Conservation (phyloP, 75 land plant species). For the Larix kaempferi region DNA sequence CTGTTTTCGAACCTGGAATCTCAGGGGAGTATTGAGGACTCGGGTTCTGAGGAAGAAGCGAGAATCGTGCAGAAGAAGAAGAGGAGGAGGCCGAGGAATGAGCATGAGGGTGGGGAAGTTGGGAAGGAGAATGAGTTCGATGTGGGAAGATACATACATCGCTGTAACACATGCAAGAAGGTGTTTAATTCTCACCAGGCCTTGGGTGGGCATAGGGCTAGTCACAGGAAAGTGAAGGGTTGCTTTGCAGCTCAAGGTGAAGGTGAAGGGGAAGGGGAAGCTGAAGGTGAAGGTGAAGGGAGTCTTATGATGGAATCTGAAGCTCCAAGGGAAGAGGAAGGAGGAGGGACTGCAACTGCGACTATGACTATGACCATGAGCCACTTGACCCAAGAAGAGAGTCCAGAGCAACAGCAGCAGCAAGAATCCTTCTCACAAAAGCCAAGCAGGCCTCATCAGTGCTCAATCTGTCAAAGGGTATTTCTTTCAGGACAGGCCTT, state of each 20-base stretch:
- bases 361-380: conserved; percentile 4
- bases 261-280: conserved; percentile 6
- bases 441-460: conserved; percentile 24
- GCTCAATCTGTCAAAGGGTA: conserved; percentile 46
- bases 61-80: background rate
- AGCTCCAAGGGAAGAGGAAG: background rate
- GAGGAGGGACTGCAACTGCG: background rate
- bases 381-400: conserved; percentile 12
- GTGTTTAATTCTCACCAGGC: conserved; percentile 25
- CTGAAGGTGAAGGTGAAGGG: conserved; percentile 7
- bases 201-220: conserved; percentile 26
- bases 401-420: conserved; percentile 5
- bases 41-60: conserved; percentile 7
- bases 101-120: background rate
- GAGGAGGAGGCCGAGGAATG: background rate
- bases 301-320: conserved; percentile 4
- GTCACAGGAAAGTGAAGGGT: conserved; percentile 26
- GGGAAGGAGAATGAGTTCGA: background rate
- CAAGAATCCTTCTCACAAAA: conserved; percentile 12
- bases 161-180: conserved; percentile 25
- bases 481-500: conserved; percentile 54
- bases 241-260: conserved; percentile 14
- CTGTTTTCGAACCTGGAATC: conserved; percentile 8
- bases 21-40: conserved; percentile 7
- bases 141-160: conserved; percentile 7